A percentile compares a stretch with the other conserved stretches of the same genome.
Conservation (phyloP, 2,329 filamentous ascomycete genomes). For the Penicillium glabrum region DNA sequence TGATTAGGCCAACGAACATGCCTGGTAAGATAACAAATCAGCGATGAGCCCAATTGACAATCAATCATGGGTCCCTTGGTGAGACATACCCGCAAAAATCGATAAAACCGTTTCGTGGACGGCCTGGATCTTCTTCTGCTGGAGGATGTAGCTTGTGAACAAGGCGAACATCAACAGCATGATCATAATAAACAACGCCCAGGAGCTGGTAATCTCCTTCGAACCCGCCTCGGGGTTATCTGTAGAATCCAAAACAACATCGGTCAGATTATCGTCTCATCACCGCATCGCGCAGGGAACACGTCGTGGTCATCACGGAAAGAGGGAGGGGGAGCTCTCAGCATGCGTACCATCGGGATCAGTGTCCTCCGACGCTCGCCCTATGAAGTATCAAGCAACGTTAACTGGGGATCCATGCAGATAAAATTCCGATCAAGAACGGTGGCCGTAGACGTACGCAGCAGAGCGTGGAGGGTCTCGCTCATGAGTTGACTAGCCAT, state of each 20-base stretch:
- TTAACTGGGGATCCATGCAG: slow-evolving; percentile 17
- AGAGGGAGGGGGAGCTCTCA: slow-evolving; percentile 2
- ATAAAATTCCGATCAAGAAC: background rate
- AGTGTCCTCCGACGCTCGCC: slow-evolving; percentile 37
- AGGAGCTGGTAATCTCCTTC: slow-evolving; percentile 93
- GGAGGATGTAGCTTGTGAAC: slow-evolving; percentile 94
- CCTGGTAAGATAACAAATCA: slow-evolving; percentile 52
- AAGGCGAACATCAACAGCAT: slow-evolving; percentile 90
- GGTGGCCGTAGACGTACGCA: slow-evolving; percentile 31
- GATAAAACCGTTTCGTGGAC: slow-evolving; percentile 98
- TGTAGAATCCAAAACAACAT: slow-evolving; percentile 23
- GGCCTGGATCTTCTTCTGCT: slow-evolving; percentile 94
- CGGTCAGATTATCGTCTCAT: background rate
- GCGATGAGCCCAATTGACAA: background rate
- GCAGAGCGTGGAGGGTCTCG: slow-evolving; percentile 34
- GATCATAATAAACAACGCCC: slow-evolving; percentile 96
- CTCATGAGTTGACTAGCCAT: slow-evolving; percentile 40
- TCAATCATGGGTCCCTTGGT: background rate
- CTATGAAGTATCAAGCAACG: slow-evolving; percentile 19
- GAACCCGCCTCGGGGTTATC: slow-evolving; percentile 76
- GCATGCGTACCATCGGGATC: slow-evolving; percentile 40
- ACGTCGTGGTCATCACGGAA: background rate
- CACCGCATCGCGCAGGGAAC: background rate
- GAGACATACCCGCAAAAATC: slow-evolving; percentile 78
- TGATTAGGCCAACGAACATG: slow-evolving; percentile 89